Conservation (phyloP, 2,329 filamentous ascomycete species). For the Fusarium pseudograminearum region DNA sequence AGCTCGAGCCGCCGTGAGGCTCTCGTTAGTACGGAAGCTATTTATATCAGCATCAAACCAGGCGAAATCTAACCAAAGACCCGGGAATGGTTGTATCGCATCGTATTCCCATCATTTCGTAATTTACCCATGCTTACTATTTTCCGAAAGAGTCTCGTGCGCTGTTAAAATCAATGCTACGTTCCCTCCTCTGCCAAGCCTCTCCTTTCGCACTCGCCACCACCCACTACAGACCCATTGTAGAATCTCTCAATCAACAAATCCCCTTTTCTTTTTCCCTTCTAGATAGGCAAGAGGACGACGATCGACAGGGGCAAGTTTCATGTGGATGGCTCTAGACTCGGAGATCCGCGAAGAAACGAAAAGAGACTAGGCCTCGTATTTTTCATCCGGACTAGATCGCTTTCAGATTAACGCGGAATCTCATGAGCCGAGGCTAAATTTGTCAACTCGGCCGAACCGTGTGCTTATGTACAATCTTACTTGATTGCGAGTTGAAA, state of each 20-base stretch:
- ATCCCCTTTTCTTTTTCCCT: neutral
- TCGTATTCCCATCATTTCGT: constrained; percentile 8
- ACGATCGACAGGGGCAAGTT: constrained; percentile 29
- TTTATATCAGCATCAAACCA: neutral
- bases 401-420: constrained; percentile 3
- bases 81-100: neutral
- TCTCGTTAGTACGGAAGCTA: neutral
- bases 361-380: constrained; percentile 12
- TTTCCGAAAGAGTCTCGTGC: neutral
- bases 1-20: constrained; percentile 1
- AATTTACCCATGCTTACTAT: neutral
- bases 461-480: neutral
- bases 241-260: constrained; percentile 5
- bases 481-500: neutral
- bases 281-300: constrained; percentile 9
- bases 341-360: neutral
- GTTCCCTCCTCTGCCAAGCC: constrained; percentile 6
- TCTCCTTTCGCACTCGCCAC: constrained; percentile 4
- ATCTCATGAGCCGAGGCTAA: constrained; percentile 7
- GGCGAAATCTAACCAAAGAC: neutral
- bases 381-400: constrained; percentile 8
- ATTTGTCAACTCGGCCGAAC: constrained; percentile 14
- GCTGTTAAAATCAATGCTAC: constrained; percentile 11
- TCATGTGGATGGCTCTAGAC: constrained; percentile 23
- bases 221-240: constrained; percentile 7